phyloP scores from a whole-genome alignment of 345 rosid species.

The Eucalyptus coolabah region DNA sequence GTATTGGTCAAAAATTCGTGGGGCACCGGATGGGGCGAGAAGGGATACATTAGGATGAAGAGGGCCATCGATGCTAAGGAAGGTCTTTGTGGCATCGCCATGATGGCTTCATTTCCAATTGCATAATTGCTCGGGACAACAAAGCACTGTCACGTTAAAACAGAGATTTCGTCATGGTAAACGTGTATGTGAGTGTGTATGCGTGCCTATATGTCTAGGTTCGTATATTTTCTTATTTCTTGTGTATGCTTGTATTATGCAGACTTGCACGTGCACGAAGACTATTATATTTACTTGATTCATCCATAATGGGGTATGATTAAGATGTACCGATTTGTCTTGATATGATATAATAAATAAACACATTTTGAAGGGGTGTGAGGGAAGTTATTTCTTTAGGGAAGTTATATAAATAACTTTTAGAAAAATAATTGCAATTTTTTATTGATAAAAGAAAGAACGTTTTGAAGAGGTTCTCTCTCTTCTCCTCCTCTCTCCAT shows the following conservation, averaged over 20 bases:
- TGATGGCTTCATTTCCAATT: neutral
- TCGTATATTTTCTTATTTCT: neutral
- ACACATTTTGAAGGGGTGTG: too few species aligned
- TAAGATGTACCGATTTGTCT: too few species aligned
- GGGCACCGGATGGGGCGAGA: conserved; percentile 6
- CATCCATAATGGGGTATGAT: too few species aligned
- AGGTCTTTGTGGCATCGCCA: conserved; percentile 12
- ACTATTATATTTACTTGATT: neutral
- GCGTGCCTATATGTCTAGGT: neutral
- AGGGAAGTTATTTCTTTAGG: too few species aligned
- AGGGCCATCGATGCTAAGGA: neutral
- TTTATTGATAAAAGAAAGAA: too few species aligned
- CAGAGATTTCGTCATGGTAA: neutral
- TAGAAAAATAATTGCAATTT: too few species aligned
- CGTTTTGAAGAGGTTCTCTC: too few species aligned
- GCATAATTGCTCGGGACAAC: neutral
- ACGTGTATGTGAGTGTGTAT: neutral
- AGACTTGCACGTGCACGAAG: neutral
- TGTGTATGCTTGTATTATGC: neutral
- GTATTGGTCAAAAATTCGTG: conserved; percentile 15
- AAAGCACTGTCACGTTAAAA: neutral
- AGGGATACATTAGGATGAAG: conserved; percentile 6
- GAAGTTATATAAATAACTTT: too few species aligned
- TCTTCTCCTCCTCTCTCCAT: too few species aligned
- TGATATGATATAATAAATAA: too few species aligned